Base-by-base conservation (phyloP, 2,329 filamentous ascomycete genomes). In the Aspergillus floridensis region DNA sequence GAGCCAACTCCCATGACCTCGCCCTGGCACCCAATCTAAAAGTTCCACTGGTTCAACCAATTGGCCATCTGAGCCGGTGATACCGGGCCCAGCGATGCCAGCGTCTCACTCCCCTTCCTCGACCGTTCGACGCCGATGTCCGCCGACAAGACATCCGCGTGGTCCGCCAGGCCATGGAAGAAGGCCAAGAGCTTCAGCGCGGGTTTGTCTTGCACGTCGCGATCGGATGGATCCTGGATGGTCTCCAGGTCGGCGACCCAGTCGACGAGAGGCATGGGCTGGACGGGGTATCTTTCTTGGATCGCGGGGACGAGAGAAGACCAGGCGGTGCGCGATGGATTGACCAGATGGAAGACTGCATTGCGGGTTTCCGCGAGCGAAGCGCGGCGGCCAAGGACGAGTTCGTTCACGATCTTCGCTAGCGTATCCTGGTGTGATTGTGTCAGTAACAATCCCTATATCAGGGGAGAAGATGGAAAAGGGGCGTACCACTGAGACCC, bases 181-280 rank as follows among this genome's bases (percentile, higher is more conserved):
- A 80, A 79, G 53, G 82, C 81, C 1, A 84, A 63, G 49, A 85
- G 70, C 73, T 84, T 85, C 46, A 84, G 63, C 8, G 76, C 81
- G 0, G 81, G 81, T 70, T 52, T 72, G 66, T 59, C 77, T 80
- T 60, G 74, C 0, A 81, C 62, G 4, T 76, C 71, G 4, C 74
- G 71, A n/a, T 71, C 73, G 10, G 69, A 70, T 10, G 68, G 64
- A 1, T 72, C 70, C 46, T 71, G 68, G 58, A 78, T 59, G 10
- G 11, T 32, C 60, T 81, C 77, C 19, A 85, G 69, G 8, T 70
- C 66, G 2, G 68, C 56, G 2, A 84, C 66, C 83, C 82, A 85
- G 38, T 80, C 76, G 16, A 66, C 61, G 32, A 83, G 26, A 8
- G 38, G 61, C 0, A 84, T 76, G 3, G 78, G 63, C 63, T 74